Conservation (phyloP, 2,329 filamentous ascomycete species). For the Dendrostoma leiphaemia region DNA sequence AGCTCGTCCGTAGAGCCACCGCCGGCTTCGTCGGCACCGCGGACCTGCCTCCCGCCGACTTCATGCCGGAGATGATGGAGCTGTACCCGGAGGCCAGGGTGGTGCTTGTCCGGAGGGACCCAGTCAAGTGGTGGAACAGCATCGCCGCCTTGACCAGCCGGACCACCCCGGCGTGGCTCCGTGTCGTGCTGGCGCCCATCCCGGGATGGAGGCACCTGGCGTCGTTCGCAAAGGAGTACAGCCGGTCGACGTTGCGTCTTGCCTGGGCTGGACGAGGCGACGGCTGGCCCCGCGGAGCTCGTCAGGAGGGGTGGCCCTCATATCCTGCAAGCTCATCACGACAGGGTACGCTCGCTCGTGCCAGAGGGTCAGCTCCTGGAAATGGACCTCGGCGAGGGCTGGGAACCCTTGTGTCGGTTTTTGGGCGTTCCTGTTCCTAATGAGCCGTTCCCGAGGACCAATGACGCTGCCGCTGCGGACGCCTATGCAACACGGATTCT, state of each 20-base stretch:
- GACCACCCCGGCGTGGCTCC: slow-evolving; percentile 1
- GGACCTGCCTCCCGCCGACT: slow-evolving; percentile 36
- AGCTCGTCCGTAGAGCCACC: slow-evolving; percentile 26
- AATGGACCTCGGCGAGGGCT: slow-evolving; percentile 7
- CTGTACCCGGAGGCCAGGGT: slow-evolving; percentile 43
- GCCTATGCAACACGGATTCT: slow-evolving; percentile 20
- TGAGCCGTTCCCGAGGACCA: slow-evolving; percentile 2
- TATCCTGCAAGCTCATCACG: slow-evolving; percentile 7
- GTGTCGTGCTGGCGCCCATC: slow-evolving; percentile 7
- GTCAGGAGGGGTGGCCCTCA: slow-evolving; percentile 13
- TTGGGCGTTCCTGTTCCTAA: background rate
- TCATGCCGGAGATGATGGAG: slow-evolving; percentile 40
- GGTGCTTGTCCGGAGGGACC: slow-evolving; percentile 33
- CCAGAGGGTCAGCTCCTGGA: slow-evolving; percentile 4
- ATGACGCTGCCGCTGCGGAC: slow-evolving; percentile 21
- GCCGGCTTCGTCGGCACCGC: slow-evolving; percentile 40
- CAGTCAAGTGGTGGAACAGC: slow-evolving; percentile 29
- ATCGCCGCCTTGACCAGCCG: background rate
- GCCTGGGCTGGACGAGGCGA: background rate
- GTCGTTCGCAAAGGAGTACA: slow-evolving; percentile 4
- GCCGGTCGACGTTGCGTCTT: slow-evolving; percentile 6
- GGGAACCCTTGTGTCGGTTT: slow-evolving; percentile 3
- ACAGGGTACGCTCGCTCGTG: slow-evolving; percentile 1
- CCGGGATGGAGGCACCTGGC: slow-evolving; percentile 5
- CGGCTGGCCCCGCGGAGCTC: background rate